Evolutionary conservation across 2,329 filamentous ascomycete genomes (phyloP).

Genomic region (Epicoccum nigrum): DNA sequence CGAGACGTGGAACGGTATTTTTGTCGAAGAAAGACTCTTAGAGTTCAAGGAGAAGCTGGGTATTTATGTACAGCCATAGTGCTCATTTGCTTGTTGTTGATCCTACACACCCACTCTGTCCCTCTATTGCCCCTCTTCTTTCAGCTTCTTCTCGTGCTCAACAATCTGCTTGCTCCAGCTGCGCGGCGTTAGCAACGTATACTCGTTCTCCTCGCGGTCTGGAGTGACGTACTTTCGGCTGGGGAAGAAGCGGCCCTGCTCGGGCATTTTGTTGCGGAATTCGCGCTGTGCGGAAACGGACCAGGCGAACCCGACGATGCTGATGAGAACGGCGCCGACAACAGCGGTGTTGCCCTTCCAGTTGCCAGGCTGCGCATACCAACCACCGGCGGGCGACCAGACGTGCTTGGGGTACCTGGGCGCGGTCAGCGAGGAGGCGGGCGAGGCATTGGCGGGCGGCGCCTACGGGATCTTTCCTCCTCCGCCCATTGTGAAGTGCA

Average conservation of each 20-base stretch:
- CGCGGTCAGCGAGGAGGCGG: slow-evolving; percentile 21
- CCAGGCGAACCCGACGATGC: slow-evolving; percentile 72
- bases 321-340: slow-evolving; percentile 70
- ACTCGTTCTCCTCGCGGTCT: not conserved
- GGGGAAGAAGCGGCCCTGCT: slow-evolving; percentile 77
- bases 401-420: slow-evolving; percentile 96
- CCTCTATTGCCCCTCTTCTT: slow-evolving; percentile 36
- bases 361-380: slow-evolving; percentile 94
- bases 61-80: slow-evolving; percentile 48
- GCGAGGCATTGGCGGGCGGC: slow-evolving; percentile 18
- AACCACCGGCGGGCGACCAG: slow-evolving; percentile 97
- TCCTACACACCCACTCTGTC: not conserved
- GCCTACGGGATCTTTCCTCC: slow-evolving; percentile 75
- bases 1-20: slow-evolving; percentile 58
- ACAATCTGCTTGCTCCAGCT: slow-evolving; percentile 76
- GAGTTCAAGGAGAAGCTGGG: slow-evolving; percentile 50
- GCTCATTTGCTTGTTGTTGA: slow-evolving; percentile 12
- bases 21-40: slow-evolving; percentile 50
- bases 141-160: slow-evolving; percentile 66
- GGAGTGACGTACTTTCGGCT: slow-evolving; percentile 74
- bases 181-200: slow-evolving; percentile 35
- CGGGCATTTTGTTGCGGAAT: slow-evolving; percentile 74
- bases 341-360: slow-evolving; percentile 92
- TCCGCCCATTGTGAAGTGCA: slow-evolving; percentile 65
- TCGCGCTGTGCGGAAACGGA: slow-evolving; percentile 77